These are phyloP conservation scores for Trichosporon inkin DNA, from an alignment of 1,284 basidiomycete species.

Conservation along the genomic window DNA sequence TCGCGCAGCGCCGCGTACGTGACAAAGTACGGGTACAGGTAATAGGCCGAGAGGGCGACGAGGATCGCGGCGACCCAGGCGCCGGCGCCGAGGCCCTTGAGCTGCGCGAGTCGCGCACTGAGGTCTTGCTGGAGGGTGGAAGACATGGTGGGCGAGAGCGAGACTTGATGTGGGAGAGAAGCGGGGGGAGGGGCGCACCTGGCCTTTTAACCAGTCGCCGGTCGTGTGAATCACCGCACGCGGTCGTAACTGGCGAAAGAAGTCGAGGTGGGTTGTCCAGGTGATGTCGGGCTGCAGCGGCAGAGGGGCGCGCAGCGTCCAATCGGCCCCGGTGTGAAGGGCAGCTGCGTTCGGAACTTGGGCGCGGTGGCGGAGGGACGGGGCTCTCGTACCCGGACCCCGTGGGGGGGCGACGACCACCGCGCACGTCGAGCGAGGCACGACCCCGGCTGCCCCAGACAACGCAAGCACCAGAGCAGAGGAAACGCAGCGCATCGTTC, in stretches of 20 bases:
- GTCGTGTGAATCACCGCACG: background rate
- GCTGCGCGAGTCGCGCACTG: background rate
- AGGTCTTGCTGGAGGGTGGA: background rate
- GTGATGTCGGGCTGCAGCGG: background rate
- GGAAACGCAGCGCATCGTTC: too few species aligned
- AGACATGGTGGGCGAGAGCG: background rate
- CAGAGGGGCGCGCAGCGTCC: background rate
- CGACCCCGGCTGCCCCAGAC: too few species aligned
- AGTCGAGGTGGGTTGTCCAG: too few species aligned
- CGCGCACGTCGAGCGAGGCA: too few species aligned
- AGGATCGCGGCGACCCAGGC: conserved; percentile 5
- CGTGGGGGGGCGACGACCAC: background rate
- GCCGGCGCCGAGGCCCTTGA: background rate
- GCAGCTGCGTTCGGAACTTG: background rate
- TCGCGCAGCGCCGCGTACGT: conserved; percentile 16
- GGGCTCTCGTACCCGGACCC: conserved; percentile 7
- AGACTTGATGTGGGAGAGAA: background rate
- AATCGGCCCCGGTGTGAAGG: conserved; percentile 5
- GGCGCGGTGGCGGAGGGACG: background rate
- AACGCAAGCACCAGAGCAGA: too few species aligned
- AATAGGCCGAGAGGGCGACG: conserved; percentile 12
- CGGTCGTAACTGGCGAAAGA: too few species aligned
- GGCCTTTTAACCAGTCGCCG: background rate
- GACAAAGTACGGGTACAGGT: conserved; percentile 22
- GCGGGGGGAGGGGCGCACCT: too few species aligned